Conservation (phyloP, 441 rosid genomes). For the Jatropha podagrica region DNA sequence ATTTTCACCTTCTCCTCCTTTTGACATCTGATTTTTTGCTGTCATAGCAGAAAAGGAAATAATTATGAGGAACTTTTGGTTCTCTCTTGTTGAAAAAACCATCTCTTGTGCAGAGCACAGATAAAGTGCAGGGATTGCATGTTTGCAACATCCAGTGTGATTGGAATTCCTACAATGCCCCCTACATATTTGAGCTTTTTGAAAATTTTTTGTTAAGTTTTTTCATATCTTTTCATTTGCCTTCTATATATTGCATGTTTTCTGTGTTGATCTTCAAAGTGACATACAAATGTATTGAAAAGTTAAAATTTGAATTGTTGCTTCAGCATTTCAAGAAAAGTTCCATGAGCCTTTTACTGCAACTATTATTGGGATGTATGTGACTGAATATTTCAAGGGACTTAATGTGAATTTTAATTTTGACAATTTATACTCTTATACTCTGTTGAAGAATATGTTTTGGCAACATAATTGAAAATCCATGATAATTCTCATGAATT, state of each 20-base stretch:
- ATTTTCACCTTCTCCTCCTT: not conserved
- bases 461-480: not conserved
- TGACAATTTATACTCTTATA: not conserved
- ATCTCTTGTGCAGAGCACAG: not conserved
- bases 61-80: not conserved
- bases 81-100: not conserved
- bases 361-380: not conserved
- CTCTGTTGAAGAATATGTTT: not conserved
- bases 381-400: not conserved
- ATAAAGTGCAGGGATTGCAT: not conserved
- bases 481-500: not conserved
- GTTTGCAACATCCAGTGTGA: not conserved
- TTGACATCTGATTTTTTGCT: slow-evolving; percentile 5
- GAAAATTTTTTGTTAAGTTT: no score
- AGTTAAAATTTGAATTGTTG: not conserved
- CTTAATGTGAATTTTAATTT: not conserved
- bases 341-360: not conserved
- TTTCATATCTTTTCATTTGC: not conserved
- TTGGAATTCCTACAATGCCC: not conserved
- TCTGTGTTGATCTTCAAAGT: not conserved
- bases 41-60: not conserved
- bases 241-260: no score
- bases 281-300: not conserved
- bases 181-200: not conserved
- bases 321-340: not conserved